These are phyloP conservation scores for Luzula sylvatica DNA, from an alignment of 176 grass and related monocot species.

Conservation along the genomic window DNA sequence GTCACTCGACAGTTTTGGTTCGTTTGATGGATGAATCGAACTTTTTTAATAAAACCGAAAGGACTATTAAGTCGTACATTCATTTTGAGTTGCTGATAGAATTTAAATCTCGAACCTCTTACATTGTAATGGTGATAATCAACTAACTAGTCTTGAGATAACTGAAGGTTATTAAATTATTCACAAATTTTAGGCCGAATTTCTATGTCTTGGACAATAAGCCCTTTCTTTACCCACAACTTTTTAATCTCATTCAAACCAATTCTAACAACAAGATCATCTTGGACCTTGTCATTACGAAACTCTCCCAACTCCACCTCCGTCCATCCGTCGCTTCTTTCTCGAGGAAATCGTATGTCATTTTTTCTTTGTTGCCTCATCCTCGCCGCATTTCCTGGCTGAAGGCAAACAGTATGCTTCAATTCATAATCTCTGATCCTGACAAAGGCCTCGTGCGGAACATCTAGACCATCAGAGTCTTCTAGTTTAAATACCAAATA, in stretches of 20 bases:
- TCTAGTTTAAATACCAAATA: constrained; percentile 9
- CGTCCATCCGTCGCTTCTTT: neutral
- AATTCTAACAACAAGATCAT: too few relatives aligned
- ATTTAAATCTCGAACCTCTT: too few relatives aligned
- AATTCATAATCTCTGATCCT: neutral
- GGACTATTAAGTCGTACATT: too few relatives aligned
- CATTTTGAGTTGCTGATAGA: too few relatives aligned
- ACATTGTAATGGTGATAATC: too few relatives aligned
- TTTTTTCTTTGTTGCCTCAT: neutral
- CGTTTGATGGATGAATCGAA: too few relatives aligned
- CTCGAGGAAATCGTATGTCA: neutral
- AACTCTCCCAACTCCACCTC: constrained; percentile 2
- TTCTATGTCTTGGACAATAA: neutral
- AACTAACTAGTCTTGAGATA: too few relatives aligned
- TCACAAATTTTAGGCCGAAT: neutral
- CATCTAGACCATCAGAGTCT: neutral
- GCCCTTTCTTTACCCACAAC: neutral
- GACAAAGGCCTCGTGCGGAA: neutral
- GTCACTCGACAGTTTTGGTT: too few relatives aligned
- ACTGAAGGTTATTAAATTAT: too few relatives aligned
- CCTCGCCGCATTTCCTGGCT: neutral
- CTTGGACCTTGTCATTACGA: neutral
- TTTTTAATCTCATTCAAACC: neutral
- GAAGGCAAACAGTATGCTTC: neutral
- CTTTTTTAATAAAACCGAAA: too few relatives aligned